Evolutionary conservation across 192 early-diverging fungal genomes (phyloP).

Genomic region (Mortierella alpina): DNA sequence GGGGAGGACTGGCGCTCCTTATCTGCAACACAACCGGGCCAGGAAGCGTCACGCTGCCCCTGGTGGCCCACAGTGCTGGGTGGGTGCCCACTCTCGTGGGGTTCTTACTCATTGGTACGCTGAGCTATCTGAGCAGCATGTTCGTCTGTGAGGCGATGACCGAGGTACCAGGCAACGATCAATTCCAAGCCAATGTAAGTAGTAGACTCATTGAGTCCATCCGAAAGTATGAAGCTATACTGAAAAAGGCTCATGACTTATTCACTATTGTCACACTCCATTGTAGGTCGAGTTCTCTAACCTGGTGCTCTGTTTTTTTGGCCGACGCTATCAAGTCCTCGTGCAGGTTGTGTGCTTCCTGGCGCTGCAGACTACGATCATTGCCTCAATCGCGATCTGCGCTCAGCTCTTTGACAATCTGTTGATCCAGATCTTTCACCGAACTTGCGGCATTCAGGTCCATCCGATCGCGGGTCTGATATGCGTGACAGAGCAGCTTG

Average conservation of each 20-base stretch:
- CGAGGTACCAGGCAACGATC: conserved; percentile 76
- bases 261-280: no score
- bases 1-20: conserved; percentile 51
- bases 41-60: conserved; percentile 37
- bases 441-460: conserved; percentile 75
- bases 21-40: conserved; percentile 60
- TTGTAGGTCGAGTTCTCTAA: conserved; percentile 74
- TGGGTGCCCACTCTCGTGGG: conserved; percentile 58
- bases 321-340: conserved; percentile 67
- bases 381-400: conserved; percentile 77
- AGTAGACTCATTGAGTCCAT: neutral
- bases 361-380: conserved; percentile 75
- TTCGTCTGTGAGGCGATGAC: conserved; percentile 79
- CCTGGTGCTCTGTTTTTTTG: conserved; percentile 73
- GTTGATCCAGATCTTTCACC: conserved; percentile 65
- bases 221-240: neutral
- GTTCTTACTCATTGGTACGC: conserved; percentile 65
- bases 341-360: conserved; percentile 74
- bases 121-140: conserved; percentile 70
- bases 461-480: conserved; percentile 63
- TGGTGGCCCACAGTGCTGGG: conserved; percentile 37
- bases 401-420: conserved; percentile 78
- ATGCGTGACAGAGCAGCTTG: conserved; percentile 56
- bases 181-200: conserved; percentile 66
- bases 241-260: neutral